Evolutionary conservation across 176 grass and related monocot species (phyloP), one percentile per base, ranked within the genome.

Genomic region (Panicum miliaceum): DNA sequence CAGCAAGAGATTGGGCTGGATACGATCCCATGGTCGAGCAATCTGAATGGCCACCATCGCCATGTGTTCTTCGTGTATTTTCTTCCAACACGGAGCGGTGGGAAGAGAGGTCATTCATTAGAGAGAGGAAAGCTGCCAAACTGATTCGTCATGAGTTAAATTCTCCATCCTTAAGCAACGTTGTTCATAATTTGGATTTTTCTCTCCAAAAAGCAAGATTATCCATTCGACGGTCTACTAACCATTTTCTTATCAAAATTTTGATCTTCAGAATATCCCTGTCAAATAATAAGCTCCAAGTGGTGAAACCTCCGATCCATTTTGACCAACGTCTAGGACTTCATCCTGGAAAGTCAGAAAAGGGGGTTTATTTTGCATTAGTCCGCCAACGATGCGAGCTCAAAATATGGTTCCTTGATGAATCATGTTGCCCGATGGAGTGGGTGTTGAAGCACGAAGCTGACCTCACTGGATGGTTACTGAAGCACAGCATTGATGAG

Each of bases 371-470:
- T 25, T 50, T 19, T 5, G 80, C 52, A 61, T 43, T 9, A 3
- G 6, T 59, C 4, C 3, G 4, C 0, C 5, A 4, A 20, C 23
- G 5, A 63, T 6, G 27, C 27, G 16, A 14, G 18, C 7, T 72
- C 16, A 12, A 8, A 26, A 23, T 82, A 12, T 61, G 25, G 19
- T 20, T 46, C 38, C 54, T 73, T 1, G 1, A 29, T 22, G 54
- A 73, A 62, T 83, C 18, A 0, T 9, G 27, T 12, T 19, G 7
- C 6, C 3, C 16, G 3, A 20, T 46, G 16, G 0, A 35, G 12
- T 83, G 81, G 81, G 27, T 48, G 13, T 2, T 73, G 3, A 83
- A 73, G 68, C 54, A 62, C 50, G 40, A 47, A 4, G 22, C 12
- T 4, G 23, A 48, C 2, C 26, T 72, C 10, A 5, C 6, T 19